Base-by-base conservation (phyloP, 176 grass and related monocot genomes). In the Chloris gayana region DNA sequence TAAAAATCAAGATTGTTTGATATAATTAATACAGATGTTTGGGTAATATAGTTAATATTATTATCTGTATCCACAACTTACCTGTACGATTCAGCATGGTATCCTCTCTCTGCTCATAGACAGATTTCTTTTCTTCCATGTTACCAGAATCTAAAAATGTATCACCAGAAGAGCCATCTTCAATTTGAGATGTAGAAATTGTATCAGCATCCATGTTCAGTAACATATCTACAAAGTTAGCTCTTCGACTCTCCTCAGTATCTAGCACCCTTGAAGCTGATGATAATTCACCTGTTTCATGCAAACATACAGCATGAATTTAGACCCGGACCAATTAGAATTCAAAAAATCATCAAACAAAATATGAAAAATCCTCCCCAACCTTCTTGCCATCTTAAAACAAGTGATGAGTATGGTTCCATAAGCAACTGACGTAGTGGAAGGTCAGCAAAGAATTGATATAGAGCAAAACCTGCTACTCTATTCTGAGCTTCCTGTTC, bases 381-480 rank as follows among this genome's bases (percentile, higher is more conserved):
- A 98, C 92, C 87, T 85, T 98, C 89, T 86, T 92, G 83, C 95
- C 95, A 98, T 75, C 85, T 94, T 71, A 79, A 92, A 92, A 94
- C 70, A 87, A 94, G 84, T 80, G 92, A 94, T 45, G 89, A 83
- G 47, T 92, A 98, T 57, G 95, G 95, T 62, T 94, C 95, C 8
- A 81, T 60, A 87, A 98, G 92, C 73, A 98, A 82, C 58, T 91
- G 87, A 64, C 76, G 82, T 68, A 98, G 88, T 32, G 90, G 92
- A 92, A 98, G 92, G 61, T 94, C 95, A 56, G 89, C 81, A 80
- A 92, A 94, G 74, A 98, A 87, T 78, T 98, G 95, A 90, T 90
- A 94, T 54, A 98, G 83, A 82, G 89, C 89, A 85, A 91, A 92
- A 72, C 88, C 78, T 54, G 95, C 92, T 54, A 91, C 95, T 89